Percentiles rank a stretch among this genome's conserved stretches.
Evolutionary conservation across 1,284 basidiomycete species (phyloP).

Genomic region (Tilletia indica): DNA sequence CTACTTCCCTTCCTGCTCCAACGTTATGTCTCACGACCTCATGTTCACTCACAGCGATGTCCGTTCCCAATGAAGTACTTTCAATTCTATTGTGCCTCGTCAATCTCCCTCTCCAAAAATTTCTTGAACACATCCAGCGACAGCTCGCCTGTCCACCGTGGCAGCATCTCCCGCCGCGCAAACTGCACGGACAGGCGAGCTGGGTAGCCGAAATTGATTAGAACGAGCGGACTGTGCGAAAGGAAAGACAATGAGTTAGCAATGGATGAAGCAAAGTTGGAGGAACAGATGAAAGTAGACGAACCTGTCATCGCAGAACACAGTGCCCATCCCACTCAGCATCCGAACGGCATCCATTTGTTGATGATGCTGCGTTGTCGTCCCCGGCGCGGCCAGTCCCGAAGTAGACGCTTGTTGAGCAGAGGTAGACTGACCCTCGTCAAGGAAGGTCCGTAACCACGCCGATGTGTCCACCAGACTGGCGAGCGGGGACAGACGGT

Average conservation of each 20-base stretch:
- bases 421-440: neutral
- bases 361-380: neutral
- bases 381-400: neutral
- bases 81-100: too few species aligned
- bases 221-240: neutral
- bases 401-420: neutral
- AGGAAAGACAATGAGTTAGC: neutral
- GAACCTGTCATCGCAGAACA: slow-evolving; percentile 1
- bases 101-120: slow-evolving; percentile 2
- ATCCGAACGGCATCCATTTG: slow-evolving; percentile 11
- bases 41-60: too few species aligned
- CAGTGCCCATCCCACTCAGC: neutral
- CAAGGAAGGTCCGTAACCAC: neutral
- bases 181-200: slow-evolving; percentile 8
- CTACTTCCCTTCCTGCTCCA: too few species aligned
- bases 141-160: slow-evolving; percentile 12
- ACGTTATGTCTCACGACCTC: too few species aligned
- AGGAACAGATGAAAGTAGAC: neutral
- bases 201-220: neutral
- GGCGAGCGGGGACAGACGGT: slow-evolving; percentile 1
- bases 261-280: neutral
- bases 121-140: neutral
- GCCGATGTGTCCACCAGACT: slow-evolving; percentile 6
- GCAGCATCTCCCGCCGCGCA: neutral
- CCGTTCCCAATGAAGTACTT: too few species aligned